phyloP scores from a whole-genome alignment of 495 filamentous ascomycete species.

The Talaromyces nanjingensis region DNA sequence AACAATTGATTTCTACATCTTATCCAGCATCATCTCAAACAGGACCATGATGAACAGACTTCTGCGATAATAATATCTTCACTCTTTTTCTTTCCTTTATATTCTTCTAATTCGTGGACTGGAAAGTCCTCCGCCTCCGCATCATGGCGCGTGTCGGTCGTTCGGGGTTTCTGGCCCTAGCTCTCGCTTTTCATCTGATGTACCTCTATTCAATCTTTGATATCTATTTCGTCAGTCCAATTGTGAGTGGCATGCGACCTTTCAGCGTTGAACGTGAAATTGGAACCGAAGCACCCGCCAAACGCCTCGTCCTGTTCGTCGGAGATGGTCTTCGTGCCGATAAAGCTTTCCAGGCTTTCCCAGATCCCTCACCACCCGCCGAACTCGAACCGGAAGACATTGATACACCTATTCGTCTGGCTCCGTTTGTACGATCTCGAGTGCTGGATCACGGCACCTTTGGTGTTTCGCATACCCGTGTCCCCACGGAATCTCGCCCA shows the following conservation, averaged over 20 bases:
- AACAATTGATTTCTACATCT: neutral
- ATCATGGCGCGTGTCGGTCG: slow-evolving; percentile 76
- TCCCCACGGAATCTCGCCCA: slow-evolving; percentile 94
- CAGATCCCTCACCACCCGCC: slow-evolving; percentile 73
- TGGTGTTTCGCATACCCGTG: slow-evolving; percentile 94
- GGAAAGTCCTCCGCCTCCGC: slow-evolving; percentile 11
- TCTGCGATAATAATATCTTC: neutral
- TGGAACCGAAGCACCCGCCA: slow-evolving; percentile 66
- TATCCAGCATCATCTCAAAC: neutral
- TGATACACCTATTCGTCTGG: slow-evolving; percentile 60
- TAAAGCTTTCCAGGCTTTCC: slow-evolving; percentile 93
- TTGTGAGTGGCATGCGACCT: slow-evolving; percentile 89
- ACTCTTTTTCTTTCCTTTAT: neutral
- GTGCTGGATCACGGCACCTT: slow-evolving; percentile 92
- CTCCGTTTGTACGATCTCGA: slow-evolving; percentile 89
- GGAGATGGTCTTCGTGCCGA: slow-evolving; percentile 97
- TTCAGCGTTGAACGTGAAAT: slow-evolving; percentile 60
- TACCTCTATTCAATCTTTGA: slow-evolving; percentile 98
- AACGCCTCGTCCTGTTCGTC: slow-evolving; percentile 88
- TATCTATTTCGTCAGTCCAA: slow-evolving; percentile 97
- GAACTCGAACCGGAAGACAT: slow-evolving; percentile 37
- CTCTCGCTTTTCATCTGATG: slow-evolving; percentile 86
- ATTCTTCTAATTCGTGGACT: neutral
- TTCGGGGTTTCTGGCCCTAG: slow-evolving; percentile 83
- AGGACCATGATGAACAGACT: neutral